A percentile compares a stretch with the other conserved stretches of the same genome.
phyloP scores from a whole-genome alignment of 768 basidiomycete species.

The Suillus clintonianus region DNA sequence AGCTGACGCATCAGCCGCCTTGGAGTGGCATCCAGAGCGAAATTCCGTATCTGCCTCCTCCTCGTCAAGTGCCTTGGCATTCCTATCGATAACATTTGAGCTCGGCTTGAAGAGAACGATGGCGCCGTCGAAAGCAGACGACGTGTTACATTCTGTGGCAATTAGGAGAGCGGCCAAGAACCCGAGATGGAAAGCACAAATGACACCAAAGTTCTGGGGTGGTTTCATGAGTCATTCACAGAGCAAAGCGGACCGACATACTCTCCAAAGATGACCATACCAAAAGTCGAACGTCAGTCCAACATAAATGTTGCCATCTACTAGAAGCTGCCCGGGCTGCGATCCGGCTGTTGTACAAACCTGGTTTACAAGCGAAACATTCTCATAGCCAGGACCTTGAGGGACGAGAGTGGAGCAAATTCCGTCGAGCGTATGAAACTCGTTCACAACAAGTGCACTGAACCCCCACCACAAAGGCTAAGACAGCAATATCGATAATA shows the following conservation, averaged over 20 bases:
- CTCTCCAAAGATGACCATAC: slow-evolving; percentile 51
- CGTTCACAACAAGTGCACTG: slow-evolving; percentile 77
- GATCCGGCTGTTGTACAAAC: slow-evolving; percentile 75
- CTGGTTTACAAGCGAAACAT: slow-evolving; percentile 60
- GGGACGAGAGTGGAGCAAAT: slow-evolving; percentile 61
- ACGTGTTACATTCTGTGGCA: slow-evolving; percentile 57
- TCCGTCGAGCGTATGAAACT: slow-evolving; percentile 73
- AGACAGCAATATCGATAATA: background rate
- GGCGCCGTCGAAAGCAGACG: slow-evolving; percentile 32
- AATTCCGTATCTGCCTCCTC: slow-evolving; percentile 28
- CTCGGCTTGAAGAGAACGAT: slow-evolving; percentile 71
- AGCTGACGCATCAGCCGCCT: slow-evolving; percentile 10
- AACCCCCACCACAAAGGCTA: slow-evolving; percentile 39
- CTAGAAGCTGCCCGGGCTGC: slow-evolving; percentile 55
- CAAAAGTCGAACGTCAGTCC: slow-evolving; percentile 42
- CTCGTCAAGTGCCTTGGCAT: slow-evolving; percentile 28
- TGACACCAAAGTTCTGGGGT: slow-evolving; percentile 64
- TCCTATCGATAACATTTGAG: slow-evolving; percentile 27
- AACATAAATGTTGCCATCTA: slow-evolving; percentile 63
- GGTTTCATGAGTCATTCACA: background rate
- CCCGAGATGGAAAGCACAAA: slow-evolving; percentile 60
- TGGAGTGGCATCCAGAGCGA: background rate
- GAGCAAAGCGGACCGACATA: slow-evolving; percentile 18
- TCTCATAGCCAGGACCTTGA: slow-evolving; percentile 62
- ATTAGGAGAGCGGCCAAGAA: slow-evolving; percentile 58